A percentile compares a stretch with the other conserved stretches of the same genome.
Evolutionary conservation across 202 grass and related monocot species (phyloP).

Genomic region (Panicum virgatum): DNA sequence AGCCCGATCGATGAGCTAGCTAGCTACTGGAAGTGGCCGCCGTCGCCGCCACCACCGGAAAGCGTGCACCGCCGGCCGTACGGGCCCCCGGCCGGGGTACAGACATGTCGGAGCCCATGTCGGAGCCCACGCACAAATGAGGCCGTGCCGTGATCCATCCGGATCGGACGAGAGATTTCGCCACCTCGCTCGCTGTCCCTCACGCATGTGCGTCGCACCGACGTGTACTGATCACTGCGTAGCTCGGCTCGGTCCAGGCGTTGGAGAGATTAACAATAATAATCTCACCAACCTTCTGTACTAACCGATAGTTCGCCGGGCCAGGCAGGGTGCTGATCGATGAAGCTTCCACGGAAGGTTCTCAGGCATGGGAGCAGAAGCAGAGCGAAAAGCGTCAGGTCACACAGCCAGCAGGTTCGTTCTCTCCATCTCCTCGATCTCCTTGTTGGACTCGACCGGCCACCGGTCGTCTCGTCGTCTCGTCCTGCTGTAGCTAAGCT

Average conservation of each 20-base stretch:
- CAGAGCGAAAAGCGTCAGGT: background rate
- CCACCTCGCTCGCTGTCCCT: conserved; percentile 17
- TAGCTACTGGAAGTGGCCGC: background rate
- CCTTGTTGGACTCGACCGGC: no score
- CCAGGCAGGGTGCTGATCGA: no score
- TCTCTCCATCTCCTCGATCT: background rate
- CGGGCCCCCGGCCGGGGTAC: background rate
- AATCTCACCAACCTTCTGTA: background rate
- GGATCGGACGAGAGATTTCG: conserved; percentile 19
- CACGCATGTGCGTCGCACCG: conserved; percentile 45
- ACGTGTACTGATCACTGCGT: background rate
- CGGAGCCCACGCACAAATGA: conserved; percentile 24
- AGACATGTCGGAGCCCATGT: background rate
- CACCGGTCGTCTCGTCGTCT: background rate
- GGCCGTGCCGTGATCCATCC: background rate
- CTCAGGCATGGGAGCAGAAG: background rate
- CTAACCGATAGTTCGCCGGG: background rate
- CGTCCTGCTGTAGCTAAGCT: background rate
- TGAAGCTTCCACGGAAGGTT: conserved; percentile 48
- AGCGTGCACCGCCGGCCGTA: background rate
- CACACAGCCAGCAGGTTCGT: background rate
- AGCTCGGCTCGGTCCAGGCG: no score
- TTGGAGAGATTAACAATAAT: background rate
- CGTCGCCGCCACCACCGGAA: background rate
- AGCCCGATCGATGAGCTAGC: background rate